phyloP scores from a whole-genome alignment of 1,284 basidiomycete genomes.

The Agaricales sp. region DNA sequence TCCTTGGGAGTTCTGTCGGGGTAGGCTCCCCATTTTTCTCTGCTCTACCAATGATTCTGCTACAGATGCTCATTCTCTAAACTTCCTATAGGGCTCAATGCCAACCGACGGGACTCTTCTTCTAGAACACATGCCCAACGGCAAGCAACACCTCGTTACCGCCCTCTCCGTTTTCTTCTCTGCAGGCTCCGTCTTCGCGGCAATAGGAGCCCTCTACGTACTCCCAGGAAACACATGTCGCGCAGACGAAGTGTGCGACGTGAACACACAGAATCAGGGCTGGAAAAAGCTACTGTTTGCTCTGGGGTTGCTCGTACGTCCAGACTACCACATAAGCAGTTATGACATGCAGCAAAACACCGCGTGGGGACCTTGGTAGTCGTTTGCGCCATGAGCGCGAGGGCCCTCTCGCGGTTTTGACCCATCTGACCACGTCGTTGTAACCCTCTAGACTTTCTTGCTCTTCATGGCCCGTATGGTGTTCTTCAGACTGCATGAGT shows the following conservation, averaged over 20 bases:
- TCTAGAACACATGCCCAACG: slow-evolving; percentile 87
- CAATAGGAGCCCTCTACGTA: slow-evolving; percentile 67
- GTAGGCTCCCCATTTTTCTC: slow-evolving; percentile 29
- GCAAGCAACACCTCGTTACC: slow-evolving; percentile 88
- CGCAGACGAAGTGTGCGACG: slow-evolving; percentile 43
- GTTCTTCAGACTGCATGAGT: slow-evolving; percentile 89
- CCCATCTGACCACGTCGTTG: too few relatives aligned
- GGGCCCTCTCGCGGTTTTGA: neutral
- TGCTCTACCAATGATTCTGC: neutral
- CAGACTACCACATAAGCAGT: too few relatives aligned
- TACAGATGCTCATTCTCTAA: slow-evolving; percentile 10
- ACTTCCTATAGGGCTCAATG: slow-evolving; percentile 70
- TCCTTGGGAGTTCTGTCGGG: slow-evolving; percentile 86
- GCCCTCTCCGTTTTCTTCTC: slow-evolving; percentile 96
- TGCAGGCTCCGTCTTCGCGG: slow-evolving; percentile 78
- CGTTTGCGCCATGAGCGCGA: slow-evolving; percentile 6
- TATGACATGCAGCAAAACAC: neutral
- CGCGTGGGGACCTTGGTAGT: neutral
- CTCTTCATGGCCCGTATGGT: slow-evolving; percentile 85
- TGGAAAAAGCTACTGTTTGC: slow-evolving; percentile 78
- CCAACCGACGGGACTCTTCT: slow-evolving; percentile 94
- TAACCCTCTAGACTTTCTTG: slow-evolving; percentile 52
- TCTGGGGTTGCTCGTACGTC: slow-evolving; percentile 62
- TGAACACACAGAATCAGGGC: slow-evolving; percentile 63
- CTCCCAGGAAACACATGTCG: slow-evolving; percentile 74